Percentiles rank a stretch among this genome's conserved stretches.
phyloP scores from a whole-genome alignment of 2,329 filamentous ascomycete genomes.

The Sodiomyces alkalinus region DNA sequence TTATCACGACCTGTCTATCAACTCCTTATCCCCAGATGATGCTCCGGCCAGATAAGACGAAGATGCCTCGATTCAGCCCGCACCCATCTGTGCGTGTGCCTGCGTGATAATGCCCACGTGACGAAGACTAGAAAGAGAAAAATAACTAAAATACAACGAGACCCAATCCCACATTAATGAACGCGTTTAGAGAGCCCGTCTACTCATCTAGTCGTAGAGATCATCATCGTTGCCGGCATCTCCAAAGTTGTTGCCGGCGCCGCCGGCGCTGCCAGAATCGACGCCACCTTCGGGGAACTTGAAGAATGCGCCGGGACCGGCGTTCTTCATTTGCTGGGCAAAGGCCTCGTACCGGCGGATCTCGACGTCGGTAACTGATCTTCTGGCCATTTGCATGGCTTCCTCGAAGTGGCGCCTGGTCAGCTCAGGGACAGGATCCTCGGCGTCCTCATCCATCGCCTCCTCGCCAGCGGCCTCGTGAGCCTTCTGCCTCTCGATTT shows the following conservation, averaged over 20 bases:
- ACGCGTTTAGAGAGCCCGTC: slow-evolving; percentile 16
- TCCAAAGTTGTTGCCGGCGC: slow-evolving; percentile 54
- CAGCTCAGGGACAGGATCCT: slow-evolving; percentile 90
- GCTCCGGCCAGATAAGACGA: slow-evolving; percentile 2
- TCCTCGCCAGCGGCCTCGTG: slow-evolving; percentile 75
- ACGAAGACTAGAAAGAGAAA: slow-evolving; percentile 15
- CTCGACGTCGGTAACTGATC: slow-evolving; percentile 92
- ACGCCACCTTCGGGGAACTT: slow-evolving; percentile 70
- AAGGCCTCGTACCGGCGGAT: slow-evolving; percentile 98
- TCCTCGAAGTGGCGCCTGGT: slow-evolving; percentile 97
- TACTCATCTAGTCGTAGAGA: slow-evolving; percentile 93
- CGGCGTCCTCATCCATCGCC: slow-evolving; percentile 70
- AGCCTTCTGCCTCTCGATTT: slow-evolving; percentile 83
- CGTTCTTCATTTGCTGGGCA: slow-evolving; percentile 97
- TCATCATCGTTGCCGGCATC: slow-evolving; percentile 89
- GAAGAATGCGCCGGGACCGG: slow-evolving; percentile 91
- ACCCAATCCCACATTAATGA: slow-evolving; percentile 5
- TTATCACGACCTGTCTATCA: slow-evolving; percentile 8
- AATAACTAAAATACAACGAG: slow-evolving; percentile 32
- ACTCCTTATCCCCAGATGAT: slow-evolving; percentile 6
- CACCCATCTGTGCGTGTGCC: slow-evolving; percentile 7
- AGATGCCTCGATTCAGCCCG: slow-evolving; percentile 3
- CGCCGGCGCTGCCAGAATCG: slow-evolving; percentile 48
- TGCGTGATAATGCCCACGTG: slow-evolving; percentile 18
- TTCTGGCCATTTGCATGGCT: slow-evolving; percentile 88